Evolutionary conservation across 2,329 filamentous ascomycete species (phyloP).

Genomic region (Xylariaceae sp.): DNA sequence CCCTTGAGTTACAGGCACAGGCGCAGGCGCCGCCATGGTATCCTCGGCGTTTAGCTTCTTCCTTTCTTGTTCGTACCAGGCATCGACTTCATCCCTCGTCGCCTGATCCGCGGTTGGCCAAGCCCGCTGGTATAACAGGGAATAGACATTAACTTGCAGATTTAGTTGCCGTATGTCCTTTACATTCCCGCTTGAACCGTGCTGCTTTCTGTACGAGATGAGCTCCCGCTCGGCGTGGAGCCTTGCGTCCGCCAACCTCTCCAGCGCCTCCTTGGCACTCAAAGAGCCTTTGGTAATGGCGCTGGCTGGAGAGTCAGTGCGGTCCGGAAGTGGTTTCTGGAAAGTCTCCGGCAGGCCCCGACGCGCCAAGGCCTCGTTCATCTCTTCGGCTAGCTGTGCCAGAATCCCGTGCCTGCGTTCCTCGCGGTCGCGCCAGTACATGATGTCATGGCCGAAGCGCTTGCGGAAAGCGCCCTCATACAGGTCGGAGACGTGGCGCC

Average conservation of each 20-base stretch:
- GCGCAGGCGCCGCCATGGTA: too few species aligned
- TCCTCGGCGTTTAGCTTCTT: too few species aligned
- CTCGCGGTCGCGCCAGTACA: slow-evolving; percentile 6
- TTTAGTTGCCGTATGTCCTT: too few species aligned
- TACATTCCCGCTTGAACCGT: too few species aligned
- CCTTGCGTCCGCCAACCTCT: neutral
- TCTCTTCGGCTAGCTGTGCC: neutral
- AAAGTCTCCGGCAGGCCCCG: neutral
- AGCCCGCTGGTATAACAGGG: too few species aligned
- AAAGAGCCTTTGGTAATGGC: neutral
- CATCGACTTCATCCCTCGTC: neutral
- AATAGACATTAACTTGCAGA: too few species aligned
- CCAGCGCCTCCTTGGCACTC: neutral
- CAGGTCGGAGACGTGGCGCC: neutral
- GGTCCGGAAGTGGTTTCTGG: neutral
- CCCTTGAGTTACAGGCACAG: too few species aligned
- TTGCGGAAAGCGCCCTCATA: neutral
- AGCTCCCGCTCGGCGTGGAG: neutral
- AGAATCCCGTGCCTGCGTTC: neutral
- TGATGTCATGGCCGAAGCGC: neutral
- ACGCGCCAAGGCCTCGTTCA: neutral
- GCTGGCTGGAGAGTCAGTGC: neutral
- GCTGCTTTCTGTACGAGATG: too few species aligned
- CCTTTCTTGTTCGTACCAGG: neutral
- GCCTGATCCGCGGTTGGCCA: too few species aligned